phyloP scores from a whole-genome alignment of 345 rosid genomes.

The Lumnitzera littorea region DNA sequence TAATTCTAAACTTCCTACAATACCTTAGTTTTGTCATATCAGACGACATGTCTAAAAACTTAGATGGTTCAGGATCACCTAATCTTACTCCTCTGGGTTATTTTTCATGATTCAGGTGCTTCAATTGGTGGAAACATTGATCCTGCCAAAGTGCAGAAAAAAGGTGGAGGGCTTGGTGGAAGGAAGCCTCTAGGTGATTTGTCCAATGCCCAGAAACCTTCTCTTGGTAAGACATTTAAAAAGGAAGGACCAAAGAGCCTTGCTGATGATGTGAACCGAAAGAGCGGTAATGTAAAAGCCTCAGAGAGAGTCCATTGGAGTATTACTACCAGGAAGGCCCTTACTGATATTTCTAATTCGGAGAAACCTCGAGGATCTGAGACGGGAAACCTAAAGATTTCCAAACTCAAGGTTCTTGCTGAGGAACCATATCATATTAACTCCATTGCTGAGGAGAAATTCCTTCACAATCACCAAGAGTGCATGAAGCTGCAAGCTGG shows the following conservation, averaged over 20 bases:
- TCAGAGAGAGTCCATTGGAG: constrained; percentile 16
- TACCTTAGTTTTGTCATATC: background rate
- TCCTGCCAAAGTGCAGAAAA: constrained; percentile 22
- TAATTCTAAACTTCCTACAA: background rate
- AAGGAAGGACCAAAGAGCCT: constrained; percentile 20
- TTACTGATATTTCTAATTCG: constrained; percentile 53
- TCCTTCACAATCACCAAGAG: constrained; percentile 44
- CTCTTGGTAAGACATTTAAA: constrained; percentile 25
- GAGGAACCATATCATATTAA: constrained; percentile 19
- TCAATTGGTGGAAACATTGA: constrained; percentile 27
- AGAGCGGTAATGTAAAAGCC: constrained; percentile 21
- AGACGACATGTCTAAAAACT: background rate
- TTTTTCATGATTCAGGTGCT: constrained; percentile 9
- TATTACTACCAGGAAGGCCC: constrained; percentile 32
- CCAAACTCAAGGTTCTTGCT: constrained; percentile 19
- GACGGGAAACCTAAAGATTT: constrained; percentile 24
- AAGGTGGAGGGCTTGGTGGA: constrained; percentile 27
- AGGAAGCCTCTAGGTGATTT: constrained; percentile 63
- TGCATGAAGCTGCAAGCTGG: constrained; percentile 36
- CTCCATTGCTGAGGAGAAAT: constrained; percentile 28
- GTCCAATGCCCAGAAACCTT: constrained; percentile 40
- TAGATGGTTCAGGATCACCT: no score
- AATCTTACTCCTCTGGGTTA: background rate
- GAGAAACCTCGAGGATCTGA: constrained; percentile 22
- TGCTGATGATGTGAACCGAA: constrained; percentile 24